Base-by-base conservation (phyloP, 2,329 filamentous ascomycete species). In the Paecilomyces niveus region DNA sequence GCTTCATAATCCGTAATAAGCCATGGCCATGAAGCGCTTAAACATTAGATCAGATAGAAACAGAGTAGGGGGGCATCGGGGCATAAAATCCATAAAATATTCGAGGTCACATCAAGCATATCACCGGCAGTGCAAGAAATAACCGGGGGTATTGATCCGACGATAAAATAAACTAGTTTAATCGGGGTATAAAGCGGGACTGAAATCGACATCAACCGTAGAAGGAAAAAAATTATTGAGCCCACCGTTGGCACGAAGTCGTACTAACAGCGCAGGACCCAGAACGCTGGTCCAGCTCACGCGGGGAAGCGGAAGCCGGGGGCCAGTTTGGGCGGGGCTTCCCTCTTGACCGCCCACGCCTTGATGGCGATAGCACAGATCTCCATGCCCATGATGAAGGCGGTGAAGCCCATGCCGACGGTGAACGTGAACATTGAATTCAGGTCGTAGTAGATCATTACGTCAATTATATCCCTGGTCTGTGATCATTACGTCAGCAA, bases 341-440 rank as follows among this genome's bases (percentile, higher is more conserved):
- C 74, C 59, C 72, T 78, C 67, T 76, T 78, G 15, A 84, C 74
- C 3, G 90, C 91, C 91, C 91, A 96, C 26, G 92, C 92, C 75
- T 96, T 97, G 70, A 96, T 76, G 26, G 91, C 88, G 60, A 97
- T 84, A 10, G 89, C 78, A 29, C 92, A 68, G 21, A 95, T 83
- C 57, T 89, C 83, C 86, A 90, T 96, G 0, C 92, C 87, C 89
- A 97, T 93, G 55, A 96, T 74, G 55, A 96, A 80, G 1, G 87
- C 88, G 1, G 91, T 89, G 6, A 95, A 71, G 1, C 92, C 93
- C 84, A 95, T 89, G 9, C 86, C 89, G 33, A 96, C 83, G 0
- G 91, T 96, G 74, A 96, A 96, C 61, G 91, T 85, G 74, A 96
- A 94, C 92, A 96, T 97, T 62, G 90, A 90, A 68, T 96, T 89